Base-by-base conservation (phyloP, 257 asterid genomes). In the Penstemon newberryi region DNA sequence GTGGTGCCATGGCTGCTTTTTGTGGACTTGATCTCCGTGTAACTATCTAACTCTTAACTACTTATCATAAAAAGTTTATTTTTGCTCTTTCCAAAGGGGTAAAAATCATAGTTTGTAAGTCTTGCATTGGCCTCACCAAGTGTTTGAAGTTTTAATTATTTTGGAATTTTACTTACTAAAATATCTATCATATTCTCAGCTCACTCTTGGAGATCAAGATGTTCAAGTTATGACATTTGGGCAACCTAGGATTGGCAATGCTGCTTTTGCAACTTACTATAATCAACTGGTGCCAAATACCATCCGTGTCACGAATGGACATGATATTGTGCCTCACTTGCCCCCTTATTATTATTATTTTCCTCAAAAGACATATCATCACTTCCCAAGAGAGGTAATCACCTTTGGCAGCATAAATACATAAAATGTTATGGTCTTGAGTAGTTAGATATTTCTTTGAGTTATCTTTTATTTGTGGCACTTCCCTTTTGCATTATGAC, bases 241-340 rank as follows among this genome's bases (percentile, higher is more conserved):
- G 72, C 98, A 92, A 80, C 98, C 98, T 73, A 86, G 98, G 78
- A 86, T 90, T 42, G 97, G 98, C 63, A 92, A 92, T 81, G 81
- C 93, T 76, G 85, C 78, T 67, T 92, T 92, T 81, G 91, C 85
- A 7, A 75, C 96, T 57, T 90, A 90, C 85, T 92, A 75, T 61
- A 70, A 77, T 66, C 43, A 85, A 72, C 5, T 87, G 56, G 81
- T 94, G 77, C 98, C 96, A 13, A 79, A 85, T 60, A 87, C 98
- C 56, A 69, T 91, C 67, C 95, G 99, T 70, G 82, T 94, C 63
- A 87, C 96, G 4, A 81, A 94, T 49, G 88, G 77, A 47, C 91
- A 94, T 73, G 99, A 94, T 79, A 82, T 94, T 6, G 99, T 94
- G 80, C 99, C 98, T 74, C 99, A 94, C 84, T 86, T 94, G 77